phyloP scores from a whole-genome alignment of 2,329 filamentous ascomycete genomes.

The Rhynchosporium agropyri region DNA sequence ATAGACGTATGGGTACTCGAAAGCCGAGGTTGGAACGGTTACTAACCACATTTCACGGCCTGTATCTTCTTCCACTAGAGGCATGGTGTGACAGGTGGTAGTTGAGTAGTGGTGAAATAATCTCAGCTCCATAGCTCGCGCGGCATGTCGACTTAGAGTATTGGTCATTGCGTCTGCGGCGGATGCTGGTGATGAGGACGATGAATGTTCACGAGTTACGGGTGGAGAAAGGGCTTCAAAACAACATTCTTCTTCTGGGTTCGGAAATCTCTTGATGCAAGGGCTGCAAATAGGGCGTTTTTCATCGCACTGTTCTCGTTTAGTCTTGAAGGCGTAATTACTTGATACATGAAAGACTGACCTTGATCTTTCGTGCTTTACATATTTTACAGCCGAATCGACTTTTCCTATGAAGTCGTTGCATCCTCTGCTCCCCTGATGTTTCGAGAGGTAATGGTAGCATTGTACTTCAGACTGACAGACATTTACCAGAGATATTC shows the following conservation, averaged over 20 bases:
- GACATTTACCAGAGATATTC: neutral
- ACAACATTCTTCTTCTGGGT: conserved; percentile 18
- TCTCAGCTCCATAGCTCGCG: conserved; percentile 22
- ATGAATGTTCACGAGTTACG: neutral
- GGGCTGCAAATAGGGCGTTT: conserved; percentile 16
- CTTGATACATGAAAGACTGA: neutral
- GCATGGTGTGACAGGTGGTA: conserved; percentile 19
- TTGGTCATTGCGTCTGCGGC: neutral
- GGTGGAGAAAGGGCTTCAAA: conserved; percentile 14
- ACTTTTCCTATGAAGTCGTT: conserved; percentile 22
- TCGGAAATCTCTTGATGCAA: conserved; percentile 21
- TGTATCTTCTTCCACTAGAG: conserved; percentile 8
- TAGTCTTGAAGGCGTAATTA: neutral
- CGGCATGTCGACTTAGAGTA: neutral
- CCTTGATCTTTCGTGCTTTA: conserved; percentile 29
- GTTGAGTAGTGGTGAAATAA: conserved; percentile 27
- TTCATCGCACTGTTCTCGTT: conserved; percentile 21
- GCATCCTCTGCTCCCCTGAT: neutral
- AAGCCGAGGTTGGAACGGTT: conserved; percentile 19
- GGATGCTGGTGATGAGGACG: conserved; percentile 5
- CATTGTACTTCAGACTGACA: neutral
- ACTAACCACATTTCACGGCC: conserved; percentile 19
- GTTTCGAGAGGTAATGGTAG: conserved; percentile 1
- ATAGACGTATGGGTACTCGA: conserved; percentile 23
- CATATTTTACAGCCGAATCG: conserved; percentile 25